Evolutionary conservation across 2,329 filamentous ascomycete genomes (phyloP).

Genomic region (Fusarium compactum): DNA sequence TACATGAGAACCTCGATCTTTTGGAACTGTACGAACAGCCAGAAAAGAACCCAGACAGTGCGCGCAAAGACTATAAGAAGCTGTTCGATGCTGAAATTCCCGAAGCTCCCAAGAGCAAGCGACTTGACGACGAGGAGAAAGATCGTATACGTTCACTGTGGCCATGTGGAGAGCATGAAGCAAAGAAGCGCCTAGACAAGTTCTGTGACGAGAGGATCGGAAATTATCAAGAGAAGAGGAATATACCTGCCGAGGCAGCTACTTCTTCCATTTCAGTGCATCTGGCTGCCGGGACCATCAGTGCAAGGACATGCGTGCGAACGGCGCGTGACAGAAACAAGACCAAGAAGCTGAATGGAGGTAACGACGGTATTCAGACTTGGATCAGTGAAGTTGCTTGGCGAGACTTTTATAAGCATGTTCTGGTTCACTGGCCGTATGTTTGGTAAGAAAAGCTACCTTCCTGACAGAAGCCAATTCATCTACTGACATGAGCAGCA

Average conservation of each 20-base stretch:
- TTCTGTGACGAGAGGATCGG: conserved; percentile 75
- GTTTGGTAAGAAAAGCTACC: conserved; percentile 69
- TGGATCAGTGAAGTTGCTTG: conserved; percentile 90
- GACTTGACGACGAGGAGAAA: conserved; percentile 68
- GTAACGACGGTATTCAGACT: conserved; percentile 72
- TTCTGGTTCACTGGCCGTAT: conserved; percentile 87
- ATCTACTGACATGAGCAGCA: conserved; percentile 48
- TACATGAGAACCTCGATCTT: conserved; percentile 77
- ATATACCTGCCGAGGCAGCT: conserved; percentile 70
- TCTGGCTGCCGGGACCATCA: conserved; percentile 75
- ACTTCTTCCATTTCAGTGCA: conserved; percentile 81
- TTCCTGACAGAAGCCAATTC: too few relatives aligned
- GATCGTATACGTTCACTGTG: conserved; percentile 70
- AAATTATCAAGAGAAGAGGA: conserved; percentile 73
- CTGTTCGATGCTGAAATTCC: conserved; percentile 74
- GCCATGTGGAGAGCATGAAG: conserved; percentile 82
- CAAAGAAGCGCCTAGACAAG: conserved; percentile 69
- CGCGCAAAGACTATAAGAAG: conserved; percentile 59
- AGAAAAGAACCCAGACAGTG: conserved; percentile 49
- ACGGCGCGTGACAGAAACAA: conserved; percentile 72
- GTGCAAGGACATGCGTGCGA: conserved; percentile 74
- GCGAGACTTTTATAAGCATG: conserved; percentile 90
- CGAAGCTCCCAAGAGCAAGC: conserved; percentile 71
- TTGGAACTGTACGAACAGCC: conserved; percentile 70
- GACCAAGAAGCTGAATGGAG: conserved; percentile 73